These are phyloP conservation scores for Venturia nashicola DNA, from an alignment of 2,329 filamentous ascomycete species.

Conservation along the genomic window DNA sequence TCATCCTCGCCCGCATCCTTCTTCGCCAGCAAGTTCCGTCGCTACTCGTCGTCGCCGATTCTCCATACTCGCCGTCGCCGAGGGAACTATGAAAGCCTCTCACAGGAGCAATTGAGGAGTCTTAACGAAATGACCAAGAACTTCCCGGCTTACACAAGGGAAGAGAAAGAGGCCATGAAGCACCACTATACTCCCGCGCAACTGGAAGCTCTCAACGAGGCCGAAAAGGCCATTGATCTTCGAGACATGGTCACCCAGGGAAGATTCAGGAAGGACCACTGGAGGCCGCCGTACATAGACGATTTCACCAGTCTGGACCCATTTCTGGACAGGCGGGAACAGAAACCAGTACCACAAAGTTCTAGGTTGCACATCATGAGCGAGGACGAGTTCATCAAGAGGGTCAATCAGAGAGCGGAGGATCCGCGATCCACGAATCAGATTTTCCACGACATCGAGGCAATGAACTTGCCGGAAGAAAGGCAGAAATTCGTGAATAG, in stretches of 20 bases:
- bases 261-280: constrained; percentile 57
- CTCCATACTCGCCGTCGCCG: background rate
- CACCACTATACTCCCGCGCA: constrained; percentile 70
- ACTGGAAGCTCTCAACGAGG: constrained; percentile 67
- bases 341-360: background rate
- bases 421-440: constrained; percentile 8
- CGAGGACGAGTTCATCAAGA: constrained; percentile 1
- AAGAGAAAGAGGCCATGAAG: constrained; percentile 50
- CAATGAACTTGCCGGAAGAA: background rate
- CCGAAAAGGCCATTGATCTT: constrained; percentile 62
- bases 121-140: constrained; percentile 4
- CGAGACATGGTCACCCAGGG: constrained; percentile 65
- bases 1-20: background rate
- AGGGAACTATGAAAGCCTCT: background rate
- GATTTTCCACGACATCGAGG: constrained; percentile 1
- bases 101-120: constrained; percentile 1
- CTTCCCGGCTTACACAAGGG: constrained; percentile 42
- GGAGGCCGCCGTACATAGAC: constrained; percentile 65
- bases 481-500: background rate
- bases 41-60: constrained; percentile 1
- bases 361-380: background rate
- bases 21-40: background rate
- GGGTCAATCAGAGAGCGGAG: background rate
- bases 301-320: constrained; percentile 70
- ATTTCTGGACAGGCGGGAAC: constrained; percentile 56